Conservation (phyloP, 306 rosid species). For the Cucurbita moschata region DNA sequence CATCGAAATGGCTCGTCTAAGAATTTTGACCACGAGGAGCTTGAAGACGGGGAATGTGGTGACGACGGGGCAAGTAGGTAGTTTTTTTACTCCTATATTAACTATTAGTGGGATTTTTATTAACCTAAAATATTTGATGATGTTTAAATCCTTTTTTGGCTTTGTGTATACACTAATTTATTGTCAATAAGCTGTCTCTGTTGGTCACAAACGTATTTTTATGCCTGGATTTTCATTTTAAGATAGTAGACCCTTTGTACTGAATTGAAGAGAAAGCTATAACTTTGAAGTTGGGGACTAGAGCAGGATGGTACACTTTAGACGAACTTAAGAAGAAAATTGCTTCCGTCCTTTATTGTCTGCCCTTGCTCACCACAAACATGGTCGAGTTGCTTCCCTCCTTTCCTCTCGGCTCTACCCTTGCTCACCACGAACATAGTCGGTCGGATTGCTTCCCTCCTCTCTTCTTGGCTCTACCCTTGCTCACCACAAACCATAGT, state of each 20-base stretch:
- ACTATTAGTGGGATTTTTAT: constrained; percentile 5
- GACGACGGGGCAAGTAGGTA: constrained; percentile 48
- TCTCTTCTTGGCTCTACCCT: no score
- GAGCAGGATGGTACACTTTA: background rate
- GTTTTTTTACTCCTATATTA: constrained; percentile 12
- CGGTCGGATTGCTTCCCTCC: no score
- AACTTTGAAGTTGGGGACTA: background rate
- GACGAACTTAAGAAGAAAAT: background rate
- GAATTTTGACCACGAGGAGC: constrained; percentile 43
- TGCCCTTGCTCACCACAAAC: background rate
- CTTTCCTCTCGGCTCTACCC: no score
- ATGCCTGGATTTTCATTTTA: background rate
- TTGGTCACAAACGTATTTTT: background rate
- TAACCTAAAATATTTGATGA: background rate
- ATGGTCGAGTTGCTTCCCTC: background rate
- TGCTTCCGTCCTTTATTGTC: background rate
- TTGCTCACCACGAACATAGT: no score
- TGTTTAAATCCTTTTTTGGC: background rate
- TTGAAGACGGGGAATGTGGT: constrained; percentile 81
- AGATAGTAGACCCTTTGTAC: background rate
- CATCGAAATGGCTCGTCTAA: constrained; percentile 52
- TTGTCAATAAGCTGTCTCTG: background rate
- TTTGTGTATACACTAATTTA: background rate
- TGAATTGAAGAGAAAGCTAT: background rate
- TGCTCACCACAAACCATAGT: no score